A percentile compares a stretch with the other conserved stretches of the same genome.
phyloP scores from a whole-genome alignment of 768 basidiomycete genomes.

The Rhodocollybia butyracea region DNA sequence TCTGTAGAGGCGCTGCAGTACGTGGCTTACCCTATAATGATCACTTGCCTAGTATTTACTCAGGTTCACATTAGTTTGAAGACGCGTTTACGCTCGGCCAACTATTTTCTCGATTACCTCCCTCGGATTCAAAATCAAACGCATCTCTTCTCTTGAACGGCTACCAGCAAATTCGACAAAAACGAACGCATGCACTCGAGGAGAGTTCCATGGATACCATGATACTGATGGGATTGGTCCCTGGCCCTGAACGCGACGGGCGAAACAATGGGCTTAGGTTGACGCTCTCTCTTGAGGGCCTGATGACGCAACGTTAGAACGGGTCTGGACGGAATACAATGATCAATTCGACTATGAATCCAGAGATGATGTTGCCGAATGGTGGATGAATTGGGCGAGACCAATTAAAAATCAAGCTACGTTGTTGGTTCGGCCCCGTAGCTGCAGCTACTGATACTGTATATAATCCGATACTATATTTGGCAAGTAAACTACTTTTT shows the following conservation, averaged over 20 bases:
- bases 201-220: conserved; percentile 42
- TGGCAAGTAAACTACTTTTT: neutral
- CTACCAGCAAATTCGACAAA: conserved; percentile 43
- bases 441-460: neutral
- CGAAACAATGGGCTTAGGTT: conserved; percentile 28
- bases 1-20: no score
- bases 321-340: conserved; percentile 28
- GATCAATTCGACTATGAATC: conserved; percentile 48
- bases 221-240: conserved; percentile 43
- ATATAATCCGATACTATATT: neutral
- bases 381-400: conserved; percentile 31
- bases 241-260: conserved; percentile 43
- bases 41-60: neutral
- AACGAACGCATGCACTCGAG: conserved; percentile 42
- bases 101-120: conserved; percentile 43
- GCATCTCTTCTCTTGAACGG: conserved; percentile 39
- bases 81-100: conserved; percentile 35
- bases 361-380: conserved; percentile 40
- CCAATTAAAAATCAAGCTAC: neutral
- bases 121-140: conserved; percentile 23
- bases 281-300: conserved; percentile 22
- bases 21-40: neutral
- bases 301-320: conserved; percentile 41
- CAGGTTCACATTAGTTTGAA: conserved; percentile 22
- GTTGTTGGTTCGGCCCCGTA: neutral